These are phyloP conservation scores for Alternaria solani DNA, from an alignment of 2,329 filamentous ascomycete genomes.

Conservation along the genomic window DNA sequence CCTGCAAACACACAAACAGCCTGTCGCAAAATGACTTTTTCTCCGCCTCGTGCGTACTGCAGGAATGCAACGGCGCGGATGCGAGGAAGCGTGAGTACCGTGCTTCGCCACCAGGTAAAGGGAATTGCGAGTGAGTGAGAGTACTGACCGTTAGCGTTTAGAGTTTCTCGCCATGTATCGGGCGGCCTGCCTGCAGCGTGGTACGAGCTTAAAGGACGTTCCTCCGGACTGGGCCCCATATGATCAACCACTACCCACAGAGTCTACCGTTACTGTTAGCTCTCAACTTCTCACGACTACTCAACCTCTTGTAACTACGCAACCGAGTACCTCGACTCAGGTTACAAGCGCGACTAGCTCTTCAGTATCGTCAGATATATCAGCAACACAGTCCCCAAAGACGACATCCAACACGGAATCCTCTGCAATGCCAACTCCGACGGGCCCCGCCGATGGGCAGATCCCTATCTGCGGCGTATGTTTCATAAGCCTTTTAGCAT, in stretches of 20 bases:
- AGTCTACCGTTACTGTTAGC: neutral
- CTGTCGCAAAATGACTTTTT: constrained; percentile 14
- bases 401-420: neutral
- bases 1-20: constrained; percentile 1
- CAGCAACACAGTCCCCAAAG: neutral
- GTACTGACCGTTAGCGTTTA: constrained; percentile 10
- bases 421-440: neutral
- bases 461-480: constrained; percentile 21
- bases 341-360: neutral
- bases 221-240: constrained; percentile 16
- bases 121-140: neutral
- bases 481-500: neutral
- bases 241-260: neutral
- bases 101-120: neutral
- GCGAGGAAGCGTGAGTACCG: constrained; percentile 12
- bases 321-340: neutral
- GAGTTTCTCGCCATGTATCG: constrained; percentile 14
- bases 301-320: neutral
- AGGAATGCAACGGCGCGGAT: constrained; percentile 7
- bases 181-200: constrained; percentile 1
- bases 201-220: constrained; percentile 4
- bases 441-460: neutral
- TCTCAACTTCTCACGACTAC: neutral
- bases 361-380: neutral
- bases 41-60: constrained; percentile 12